These are phyloP conservation scores for Carex cristatella DNA, from an alignment of 176 grass and related monocot genomes.

Conservation along the genomic window DNA sequence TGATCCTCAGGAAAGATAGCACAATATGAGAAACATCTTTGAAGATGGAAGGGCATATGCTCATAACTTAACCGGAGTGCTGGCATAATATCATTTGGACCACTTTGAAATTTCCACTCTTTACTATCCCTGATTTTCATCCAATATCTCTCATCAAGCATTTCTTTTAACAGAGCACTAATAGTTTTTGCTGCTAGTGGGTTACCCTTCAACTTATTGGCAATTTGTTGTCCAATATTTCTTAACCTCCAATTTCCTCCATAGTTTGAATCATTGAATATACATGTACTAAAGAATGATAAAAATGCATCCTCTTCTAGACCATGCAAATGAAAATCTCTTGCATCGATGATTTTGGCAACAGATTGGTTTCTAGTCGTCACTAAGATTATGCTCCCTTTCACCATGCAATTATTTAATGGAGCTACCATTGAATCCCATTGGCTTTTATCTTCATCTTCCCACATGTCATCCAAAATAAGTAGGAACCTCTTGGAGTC, in stretches of 20 bases:
- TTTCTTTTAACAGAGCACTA: not conserved
- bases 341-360: slow-evolving; percentile 22
- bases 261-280: no score
- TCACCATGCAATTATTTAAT: not conserved
- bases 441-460: not conserved
- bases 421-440: slow-evolving; percentile 18
- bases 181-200: no score
- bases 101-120: slow-evolving; percentile 10
- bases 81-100: slow-evolving; percentile 4
- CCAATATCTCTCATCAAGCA: slow-evolving; percentile 4
- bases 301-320: no score
- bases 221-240: no score
- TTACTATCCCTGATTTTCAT: not conserved
- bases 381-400: not conserved
- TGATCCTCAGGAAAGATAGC: slow-evolving; percentile 25
- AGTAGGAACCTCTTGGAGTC: slow-evolving; percentile 25
- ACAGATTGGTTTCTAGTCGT: slow-evolving; percentile 23
- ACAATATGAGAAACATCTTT: slow-evolving; percentile 26
- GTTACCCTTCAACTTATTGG: no score
- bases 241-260: no score
- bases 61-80: slow-evolving; percentile 32
- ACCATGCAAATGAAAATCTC: not conserved
- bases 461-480: slow-evolving; percentile 36
- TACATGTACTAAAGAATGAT: no score
- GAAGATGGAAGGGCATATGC: not conserved